These are phyloP conservation scores for Arthrinium phaeospermum DNA, from an alignment of 2,329 filamentous ascomycete genomes.

Conservation along the genomic window DNA sequence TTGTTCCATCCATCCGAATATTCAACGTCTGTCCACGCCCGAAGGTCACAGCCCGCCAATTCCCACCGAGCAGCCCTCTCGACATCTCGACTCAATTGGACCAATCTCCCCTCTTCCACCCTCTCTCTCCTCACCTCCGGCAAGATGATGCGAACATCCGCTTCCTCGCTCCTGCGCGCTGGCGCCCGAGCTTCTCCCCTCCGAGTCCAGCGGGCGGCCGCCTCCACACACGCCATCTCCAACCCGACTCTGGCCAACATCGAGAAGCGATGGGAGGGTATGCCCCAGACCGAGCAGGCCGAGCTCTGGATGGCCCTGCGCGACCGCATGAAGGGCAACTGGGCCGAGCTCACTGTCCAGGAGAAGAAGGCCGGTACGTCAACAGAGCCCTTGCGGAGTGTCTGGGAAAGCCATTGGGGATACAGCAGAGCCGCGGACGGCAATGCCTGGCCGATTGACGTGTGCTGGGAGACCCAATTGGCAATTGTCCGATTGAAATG, in stretches of 20 bases:
- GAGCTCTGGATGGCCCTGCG: constrained; percentile 98
- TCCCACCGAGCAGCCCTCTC: not conserved
- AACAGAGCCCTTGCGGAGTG: constrained; percentile 5
- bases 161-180: constrained; percentile 59
- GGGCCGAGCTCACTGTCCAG: constrained; percentile 91
- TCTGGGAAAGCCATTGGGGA: not conserved
- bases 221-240: constrained; percentile 89
- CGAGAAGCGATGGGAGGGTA: constrained; percentile 98
- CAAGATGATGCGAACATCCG: constrained; percentile 62
- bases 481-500: constrained; percentile 8
- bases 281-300: constrained; percentile 98
- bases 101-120: constrained; percentile 34
- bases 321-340: constrained; percentile 98
- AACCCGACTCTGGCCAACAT: constrained; percentile 98
- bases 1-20: constrained; percentile 15
- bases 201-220: constrained; percentile 56
- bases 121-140: constrained; percentile 23
- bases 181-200: constrained; percentile 44
- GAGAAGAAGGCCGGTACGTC: constrained; percentile 99
- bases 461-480: constrained; percentile 3
- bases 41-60: not conserved
- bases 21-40: not conserved
- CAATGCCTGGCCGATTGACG: not conserved
- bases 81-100: constrained; percentile 30
- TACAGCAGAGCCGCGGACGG: not conserved